phyloP scores from a whole-genome alignment of 176 grass and related monocot species.

The Secale cereale region DNA sequence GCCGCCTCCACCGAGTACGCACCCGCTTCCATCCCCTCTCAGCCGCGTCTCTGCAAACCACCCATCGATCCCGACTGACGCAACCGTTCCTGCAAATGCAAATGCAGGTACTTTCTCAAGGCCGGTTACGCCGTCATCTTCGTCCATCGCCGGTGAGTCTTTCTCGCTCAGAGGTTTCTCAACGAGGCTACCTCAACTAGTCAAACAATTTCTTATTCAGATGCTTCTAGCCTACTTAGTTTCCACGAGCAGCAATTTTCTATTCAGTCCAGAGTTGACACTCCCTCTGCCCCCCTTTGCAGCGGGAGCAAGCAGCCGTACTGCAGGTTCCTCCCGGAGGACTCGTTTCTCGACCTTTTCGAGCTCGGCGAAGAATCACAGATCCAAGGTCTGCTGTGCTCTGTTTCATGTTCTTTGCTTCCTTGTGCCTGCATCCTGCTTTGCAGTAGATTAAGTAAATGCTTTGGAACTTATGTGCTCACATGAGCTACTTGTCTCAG shows the following conservation, averaged over 20 bases:
- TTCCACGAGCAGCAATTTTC: neutral
- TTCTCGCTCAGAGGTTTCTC: too few species aligned
- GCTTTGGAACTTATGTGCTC: slow-evolving; percentile 13
- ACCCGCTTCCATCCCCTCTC: neutral
- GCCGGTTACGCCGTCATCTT: slow-evolving; percentile 74
- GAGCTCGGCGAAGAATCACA: slow-evolving; percentile 58
- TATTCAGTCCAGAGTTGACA: slow-evolving; percentile 26
- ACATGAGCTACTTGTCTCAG: slow-evolving; percentile 35
- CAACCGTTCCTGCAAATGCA: neutral
- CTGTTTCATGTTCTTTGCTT: neutral
- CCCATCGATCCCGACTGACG: too few species aligned
- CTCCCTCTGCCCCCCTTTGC: slow-evolving; percentile 28
- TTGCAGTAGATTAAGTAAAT: slow-evolving; percentile 9
- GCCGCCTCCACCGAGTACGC: slow-evolving; percentile 73
- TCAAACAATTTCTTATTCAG: too few species aligned
- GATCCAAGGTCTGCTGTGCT: slow-evolving; percentile 71
- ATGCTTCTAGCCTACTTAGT: neutral
- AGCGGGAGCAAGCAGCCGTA: slow-evolving; percentile 89
- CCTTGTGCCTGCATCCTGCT: neutral
- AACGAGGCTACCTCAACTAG: too few species aligned
- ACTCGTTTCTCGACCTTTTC: slow-evolving; percentile 82
- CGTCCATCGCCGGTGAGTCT: slow-evolving; percentile 58
- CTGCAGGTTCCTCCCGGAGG: slow-evolving; percentile 77
- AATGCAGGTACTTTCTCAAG: slow-evolving; percentile 72
- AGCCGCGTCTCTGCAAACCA: neutral